Conservation (phyloP, 257 asterid species). For the Hygrophila difformis region DNA sequence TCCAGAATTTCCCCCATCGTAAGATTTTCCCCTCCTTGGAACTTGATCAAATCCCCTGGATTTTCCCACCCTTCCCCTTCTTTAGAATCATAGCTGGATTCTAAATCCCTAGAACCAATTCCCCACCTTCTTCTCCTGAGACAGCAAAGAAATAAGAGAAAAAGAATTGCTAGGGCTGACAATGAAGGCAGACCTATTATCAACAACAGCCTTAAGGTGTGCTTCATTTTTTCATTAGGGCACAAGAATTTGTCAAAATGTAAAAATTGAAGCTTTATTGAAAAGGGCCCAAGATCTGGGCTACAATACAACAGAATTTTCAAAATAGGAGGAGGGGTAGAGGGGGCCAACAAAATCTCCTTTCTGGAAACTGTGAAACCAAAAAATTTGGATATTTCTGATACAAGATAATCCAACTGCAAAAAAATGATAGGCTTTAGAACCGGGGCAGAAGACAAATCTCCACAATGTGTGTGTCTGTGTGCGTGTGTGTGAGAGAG, state of each 20-base stretch:
- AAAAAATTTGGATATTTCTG: too few relatives aligned
- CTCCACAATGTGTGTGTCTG: constrained; percentile 6
- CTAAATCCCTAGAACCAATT: constrained; percentile 35
- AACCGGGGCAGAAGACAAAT: constrained; percentile 18
- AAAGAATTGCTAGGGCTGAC: constrained; percentile 22
- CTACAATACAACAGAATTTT: not conserved
- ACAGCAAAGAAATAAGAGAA: constrained; percentile 27
- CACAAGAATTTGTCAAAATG: constrained; percentile 6
- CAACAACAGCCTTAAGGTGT: constrained; percentile 35
- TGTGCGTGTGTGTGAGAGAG: constrained; percentile 15
- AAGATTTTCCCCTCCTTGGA: constrained; percentile 64
- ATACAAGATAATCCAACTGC: too few relatives aligned
- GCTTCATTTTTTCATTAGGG: constrained; percentile 38
- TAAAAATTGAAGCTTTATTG: constrained; percentile 42
- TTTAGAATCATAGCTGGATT: constrained; percentile 29
- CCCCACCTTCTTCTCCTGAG: constrained; percentile 28
- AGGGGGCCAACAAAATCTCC: constrained; percentile 16
- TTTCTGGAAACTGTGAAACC: constrained; percentile 17
- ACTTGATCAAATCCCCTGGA: constrained; percentile 53
- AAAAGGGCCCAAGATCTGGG: constrained; percentile 44
- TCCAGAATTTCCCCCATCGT: constrained; percentile 55
- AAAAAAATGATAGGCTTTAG: constrained; percentile 13
- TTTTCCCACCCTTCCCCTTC: constrained; percentile 30
- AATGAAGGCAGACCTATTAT: constrained; percentile 33
- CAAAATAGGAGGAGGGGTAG: constrained; percentile 1